Base-by-base conservation (phyloP, 352 stramenopile species). In the Phytophthora palmivora region DNA sequence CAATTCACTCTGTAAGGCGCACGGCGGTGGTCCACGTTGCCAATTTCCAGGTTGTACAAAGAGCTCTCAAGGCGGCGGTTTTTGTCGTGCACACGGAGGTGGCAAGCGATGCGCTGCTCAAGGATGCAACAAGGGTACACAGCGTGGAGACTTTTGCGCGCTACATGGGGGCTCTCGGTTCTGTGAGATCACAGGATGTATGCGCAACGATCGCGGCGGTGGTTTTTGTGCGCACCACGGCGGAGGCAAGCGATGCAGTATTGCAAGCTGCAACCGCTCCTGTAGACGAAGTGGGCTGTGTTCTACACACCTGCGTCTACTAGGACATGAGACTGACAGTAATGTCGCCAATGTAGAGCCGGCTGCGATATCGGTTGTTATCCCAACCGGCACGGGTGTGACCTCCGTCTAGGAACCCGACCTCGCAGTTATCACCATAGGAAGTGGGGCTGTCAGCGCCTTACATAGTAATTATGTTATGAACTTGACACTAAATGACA, bases 101-200 rank as follows among this genome's bases (percentile, higher is more conserved):
- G 87, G 87, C 59, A 92, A 94, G 79, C 80, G 79, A 51, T 96
- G 87, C 64, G 79, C 82, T 33, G 79, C 86, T 41, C 71, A 90
- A 21, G 81, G 82, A n/a, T 96, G 87, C 71, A 83, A 86, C 72
- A 96, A 96, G 73, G 86, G 86, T 30, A 91, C 88, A 33, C 86
- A 95, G 61, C 84, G 86, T 22, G 87, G 86, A 51, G 82, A 88
- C 66, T 94, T 88, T 65, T 96, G 87, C 54, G 87, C 87, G 14
- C 57, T 89, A 34, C 87, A 96, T 71, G 87, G 87, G 43, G 87
- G 87, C 24, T 91, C 82, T 26, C 85, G 87, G 19, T 70, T 91
- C 53, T 96, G 87, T 63, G 84, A 88, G 58, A 70, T 93, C 4
- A 14, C 63, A 24, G 85, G 79, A 39, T 96, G 87, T 74, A 89